Conservation (phyloP, 2,329 filamentous ascomycete species). For the Fusarium sp. region DNA sequence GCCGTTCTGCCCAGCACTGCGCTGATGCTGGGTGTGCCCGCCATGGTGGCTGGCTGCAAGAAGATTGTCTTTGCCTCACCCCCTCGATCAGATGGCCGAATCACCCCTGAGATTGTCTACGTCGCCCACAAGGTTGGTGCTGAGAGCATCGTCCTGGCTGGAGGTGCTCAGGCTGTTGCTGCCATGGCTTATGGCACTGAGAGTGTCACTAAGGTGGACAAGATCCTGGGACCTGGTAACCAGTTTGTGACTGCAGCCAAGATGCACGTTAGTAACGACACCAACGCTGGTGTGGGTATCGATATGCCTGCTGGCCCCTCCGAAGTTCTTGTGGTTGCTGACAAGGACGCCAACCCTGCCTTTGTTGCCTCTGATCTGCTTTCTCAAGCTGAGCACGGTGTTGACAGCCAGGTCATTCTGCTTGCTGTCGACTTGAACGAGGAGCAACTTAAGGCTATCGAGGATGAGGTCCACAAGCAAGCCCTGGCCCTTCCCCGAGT, state of each 20-base stretch:
- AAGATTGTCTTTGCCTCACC: constrained; percentile 95
- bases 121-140: constrained; percentile 96
- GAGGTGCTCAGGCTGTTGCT: constrained; percentile 94
- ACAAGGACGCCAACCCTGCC: constrained; percentile 87
- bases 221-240: constrained; percentile 97
- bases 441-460: constrained; percentile 81
- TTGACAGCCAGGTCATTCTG: constrained; percentile 94
- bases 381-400: constrained; percentile 95
- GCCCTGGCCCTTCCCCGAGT: constrained; percentile 89
- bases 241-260: constrained; percentile 99
- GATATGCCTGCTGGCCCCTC: constrained; percentile 99
- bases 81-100: constrained; percentile 86
- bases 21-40: constrained; percentile 97
- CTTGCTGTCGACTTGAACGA: constrained; percentile 86
- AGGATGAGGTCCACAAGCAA: constrained; percentile 90
- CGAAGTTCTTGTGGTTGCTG: constrained; percentile 95
- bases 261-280: constrained; percentile 98
- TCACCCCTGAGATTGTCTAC: constrained; percentile 98
- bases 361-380: constrained; percentile 96
- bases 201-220: constrained; percentile 95
- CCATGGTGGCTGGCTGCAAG: constrained; percentile 96
- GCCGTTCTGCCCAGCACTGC: constrained; percentile 97
- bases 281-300: constrained; percentile 92
- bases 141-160: constrained; percentile 94
- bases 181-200: constrained; percentile 98